phyloP scores from a whole-genome alignment of 352 stramenopile genomes.

The Peronosclerospora sorghi region DNA sequence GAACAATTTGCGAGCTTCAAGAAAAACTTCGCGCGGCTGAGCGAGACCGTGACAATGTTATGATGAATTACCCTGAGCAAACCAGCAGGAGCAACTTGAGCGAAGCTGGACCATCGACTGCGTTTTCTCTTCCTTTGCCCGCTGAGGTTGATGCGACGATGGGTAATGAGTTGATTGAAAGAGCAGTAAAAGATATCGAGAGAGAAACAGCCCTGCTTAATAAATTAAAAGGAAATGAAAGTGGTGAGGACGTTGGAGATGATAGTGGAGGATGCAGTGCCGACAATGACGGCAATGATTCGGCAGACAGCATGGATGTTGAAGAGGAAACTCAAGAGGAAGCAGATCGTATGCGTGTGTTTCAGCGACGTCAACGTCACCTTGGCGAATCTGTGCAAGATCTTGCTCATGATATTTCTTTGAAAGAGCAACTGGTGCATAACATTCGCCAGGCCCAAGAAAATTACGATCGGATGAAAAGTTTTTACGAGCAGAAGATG shows the following conservation, averaged over 20 bases:
- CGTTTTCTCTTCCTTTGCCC: conserved; percentile 30
- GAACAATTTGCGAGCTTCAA: conserved; percentile 68
- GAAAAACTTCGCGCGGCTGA: conserved; percentile 63
- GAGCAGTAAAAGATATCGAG: conserved; percentile 70
- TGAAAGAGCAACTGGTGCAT: conserved; percentile 79
- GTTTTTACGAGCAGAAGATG: conserved; percentile 79
- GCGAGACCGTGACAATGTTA: conserved; percentile 46
- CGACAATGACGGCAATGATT: conserved; percentile 25
- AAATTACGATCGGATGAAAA: conserved; percentile 78
- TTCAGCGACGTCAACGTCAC: conserved; percentile 67
- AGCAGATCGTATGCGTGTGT: conserved; percentile 67
- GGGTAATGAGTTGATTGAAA: conserved; percentile 51
- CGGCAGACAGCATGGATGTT: conserved; percentile 25
- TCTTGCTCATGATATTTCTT: conserved; percentile 69
- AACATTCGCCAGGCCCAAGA: conserved; percentile 69
- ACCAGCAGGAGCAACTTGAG: conserved; percentile 1
- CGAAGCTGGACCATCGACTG: conserved; percentile 7
- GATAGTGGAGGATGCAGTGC: conserved; percentile 31
- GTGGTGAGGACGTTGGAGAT: conserved; percentile 24
- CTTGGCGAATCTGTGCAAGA: conserved; percentile 73
- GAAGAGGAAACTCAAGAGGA: conserved; percentile 51
- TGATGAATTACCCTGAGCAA: conserved; percentile 26
- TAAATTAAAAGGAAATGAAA: conserved; percentile 48
- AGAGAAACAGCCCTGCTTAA: conserved; percentile 64
- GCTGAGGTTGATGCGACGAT: conserved; percentile 41